Base-by-base conservation (phyloP, 305 asterid species). In the Petunia hybrid region DNA sequence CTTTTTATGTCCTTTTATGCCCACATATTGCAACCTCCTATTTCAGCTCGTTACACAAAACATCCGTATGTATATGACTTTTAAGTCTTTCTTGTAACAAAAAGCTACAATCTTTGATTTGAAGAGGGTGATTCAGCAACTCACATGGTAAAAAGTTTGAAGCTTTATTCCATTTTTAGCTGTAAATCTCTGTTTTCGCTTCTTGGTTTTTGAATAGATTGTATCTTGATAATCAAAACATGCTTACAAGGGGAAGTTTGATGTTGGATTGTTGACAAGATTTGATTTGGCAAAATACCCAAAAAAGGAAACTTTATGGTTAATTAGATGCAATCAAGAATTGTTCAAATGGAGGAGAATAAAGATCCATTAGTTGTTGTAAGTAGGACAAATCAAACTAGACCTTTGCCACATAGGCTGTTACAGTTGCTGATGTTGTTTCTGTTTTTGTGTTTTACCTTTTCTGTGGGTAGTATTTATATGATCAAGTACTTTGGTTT, bases 381-480 rank as follows among this genome's bases (percentile, higher is more conserved):
- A 71, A 85, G 69, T 82, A 86, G 97, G 85, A 59, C 88, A 41
- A 78, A 78, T 51, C 92, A 88, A 46, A 41, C 89, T 66, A 92
- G 97, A 92, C 93, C 77, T 89, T 87, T 93, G 77, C 97, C 99
- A 61, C 88, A 88, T 6, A 91, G 97, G 86, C 63, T 92, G 85
- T 89, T 93, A 81, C 87, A 86, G 46, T 86, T 95, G 48, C 91
- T 93, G 51, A 87, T 87, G 80, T 84, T 90, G 65, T 91, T 93
- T 82, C 86, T 93, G 82, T 90, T 83, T 71, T 13, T 90, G 68
- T 91, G 97, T 82, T 89, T 87, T 56, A 84, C 91, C 45, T 91
- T 95, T 83, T 93, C 98, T 70, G 85, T 87, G 68, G 88, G 88
- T 82, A 93, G 97, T 78, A 84, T 95, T 75, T 90, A 88, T 65